phyloP scores from a whole-genome alignment of 345 rosid genomes.

The Hevea brasiliensis region DNA sequence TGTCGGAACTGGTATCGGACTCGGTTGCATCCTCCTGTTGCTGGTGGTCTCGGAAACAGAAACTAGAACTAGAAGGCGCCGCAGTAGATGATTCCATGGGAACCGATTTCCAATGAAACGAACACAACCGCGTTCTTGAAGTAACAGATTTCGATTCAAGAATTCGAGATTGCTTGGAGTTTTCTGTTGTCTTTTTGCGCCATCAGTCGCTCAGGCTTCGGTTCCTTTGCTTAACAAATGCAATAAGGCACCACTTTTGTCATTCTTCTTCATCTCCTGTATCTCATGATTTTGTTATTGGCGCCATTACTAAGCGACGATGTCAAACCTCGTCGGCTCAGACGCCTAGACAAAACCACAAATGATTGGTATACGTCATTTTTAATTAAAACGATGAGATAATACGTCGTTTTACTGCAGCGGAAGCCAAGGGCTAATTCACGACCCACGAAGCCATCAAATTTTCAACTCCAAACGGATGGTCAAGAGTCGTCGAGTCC shows the following conservation, averaged over 20 bases:
- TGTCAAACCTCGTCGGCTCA: neutral
- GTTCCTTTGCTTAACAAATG: constrained; percentile 11
- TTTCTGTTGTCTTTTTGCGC: constrained; percentile 28
- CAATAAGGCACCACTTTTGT: neutral
- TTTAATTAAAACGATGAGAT: neutral
- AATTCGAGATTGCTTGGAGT: constrained; percentile 18
- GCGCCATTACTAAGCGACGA: constrained; percentile 13
- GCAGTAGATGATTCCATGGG: constrained; percentile 42
- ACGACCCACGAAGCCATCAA: too few relatives aligned
- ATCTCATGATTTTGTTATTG: neutral
- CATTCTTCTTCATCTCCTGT: neutral
- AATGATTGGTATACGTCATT: too few relatives aligned
- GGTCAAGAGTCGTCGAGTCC: constrained; percentile 5
- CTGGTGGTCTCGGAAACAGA: constrained; percentile 52
- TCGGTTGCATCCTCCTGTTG: constrained; percentile 27
- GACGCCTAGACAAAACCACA: too few relatives aligned
- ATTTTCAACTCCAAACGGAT: constrained; percentile 14
- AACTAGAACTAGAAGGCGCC: constrained; percentile 44
- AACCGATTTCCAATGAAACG: constrained; percentile 12
- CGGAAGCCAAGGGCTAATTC: too few relatives aligned
- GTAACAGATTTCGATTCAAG: constrained; percentile 3
- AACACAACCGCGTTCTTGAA: neutral
- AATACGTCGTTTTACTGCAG: neutral
- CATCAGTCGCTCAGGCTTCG: constrained; percentile 22
- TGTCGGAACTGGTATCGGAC: constrained; percentile 36